phyloP scores from a whole-genome alignment of 306 rosid genomes.

The Cucumis hystrix region DNA sequence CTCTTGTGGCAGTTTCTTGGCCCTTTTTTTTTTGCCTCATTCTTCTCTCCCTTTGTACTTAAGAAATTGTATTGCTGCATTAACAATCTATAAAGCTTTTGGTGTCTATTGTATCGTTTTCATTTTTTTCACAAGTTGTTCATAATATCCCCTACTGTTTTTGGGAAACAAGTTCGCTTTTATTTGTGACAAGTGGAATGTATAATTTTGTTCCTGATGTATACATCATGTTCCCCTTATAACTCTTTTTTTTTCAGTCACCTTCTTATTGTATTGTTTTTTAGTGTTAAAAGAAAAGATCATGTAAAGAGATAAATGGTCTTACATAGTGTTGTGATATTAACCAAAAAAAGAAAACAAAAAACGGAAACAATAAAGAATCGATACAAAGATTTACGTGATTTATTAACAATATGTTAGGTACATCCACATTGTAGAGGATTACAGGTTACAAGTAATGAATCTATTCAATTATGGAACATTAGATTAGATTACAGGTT shows the following conservation, averaged over 20 bases:
- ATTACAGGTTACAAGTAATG: no score
- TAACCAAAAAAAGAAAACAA: no score
- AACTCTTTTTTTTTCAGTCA: background rate
- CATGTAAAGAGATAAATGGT: no score
- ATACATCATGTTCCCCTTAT: background rate
- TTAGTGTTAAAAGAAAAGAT: background rate
- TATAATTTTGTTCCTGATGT: background rate
- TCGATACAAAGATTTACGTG: no score
- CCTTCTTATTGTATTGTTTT: background rate
- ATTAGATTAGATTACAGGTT: no score
- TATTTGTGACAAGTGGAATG: background rate
- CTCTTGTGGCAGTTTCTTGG: slow-evolving; percentile 34
- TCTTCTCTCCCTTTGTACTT: slow-evolving; percentile 3
- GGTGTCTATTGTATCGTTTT: background rate
- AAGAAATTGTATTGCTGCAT: background rate
- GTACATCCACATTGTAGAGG: no score
- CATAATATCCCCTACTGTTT: background rate
- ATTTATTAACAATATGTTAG: no score
- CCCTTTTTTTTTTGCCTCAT: background rate
- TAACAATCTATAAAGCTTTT: background rate
- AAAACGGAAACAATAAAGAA: no score
- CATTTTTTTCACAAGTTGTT: background rate
- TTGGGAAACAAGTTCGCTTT: background rate
- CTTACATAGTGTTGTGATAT: no score
- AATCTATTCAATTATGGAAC: no score